Base-by-base conservation (phyloP, 345 rosid species). In the Draba incana region DNA sequence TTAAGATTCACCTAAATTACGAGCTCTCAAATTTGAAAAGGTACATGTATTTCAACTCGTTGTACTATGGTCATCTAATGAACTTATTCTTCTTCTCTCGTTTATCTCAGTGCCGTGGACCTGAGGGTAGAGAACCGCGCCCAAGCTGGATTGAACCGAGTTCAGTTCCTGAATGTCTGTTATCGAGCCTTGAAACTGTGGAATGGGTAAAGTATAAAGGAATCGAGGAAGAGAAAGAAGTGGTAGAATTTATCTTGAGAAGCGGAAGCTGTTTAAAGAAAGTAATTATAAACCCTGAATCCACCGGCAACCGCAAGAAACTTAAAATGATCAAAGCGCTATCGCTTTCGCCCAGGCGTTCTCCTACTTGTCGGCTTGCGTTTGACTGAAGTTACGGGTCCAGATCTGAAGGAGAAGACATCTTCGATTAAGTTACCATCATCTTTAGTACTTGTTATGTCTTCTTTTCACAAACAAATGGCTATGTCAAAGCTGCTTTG, bases 81-180 rank as follows among this genome's bases (percentile, higher is more conserved):
- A 8, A 24, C 35, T 48, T 30, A 0, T 11, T 13, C 49, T 41
- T n/a, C 2, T 44, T 30, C 24, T 25, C 27, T 39, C 4, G 13
- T 35, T 50, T 57, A n/a, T 69, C 4, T 23, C 72, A 68, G 73
- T 52, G 7, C 3, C 16, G 7, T 46, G 3, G 0, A 4, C 6
- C 0, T 64, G n/a, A n/a, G 0, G 1, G 5, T 2, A 4, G 1
- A 35, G 39, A 5, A 8, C 15, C 23, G 3, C 35, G 52, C 11
- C 23, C 4, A 0, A 2, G 30, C 25, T 69, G 52, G 74, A 60
- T 3, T 8, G 59, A 69, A 41, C 52, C 60, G 8, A 60, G 25
- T 4, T 50, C 53, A 16, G 60, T 70, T 42, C 74, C 67, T 20
- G 13, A 31, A 13, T 70, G 53, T 51, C 4, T 60, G 61, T 30